A percentile compares a stretch with the other conserved stretches of the same genome.
These are phyloP conservation scores for Epichloe typhina DNA, from an alignment of 2,329 filamentous ascomycete genomes.

Conservation along the genomic window DNA sequence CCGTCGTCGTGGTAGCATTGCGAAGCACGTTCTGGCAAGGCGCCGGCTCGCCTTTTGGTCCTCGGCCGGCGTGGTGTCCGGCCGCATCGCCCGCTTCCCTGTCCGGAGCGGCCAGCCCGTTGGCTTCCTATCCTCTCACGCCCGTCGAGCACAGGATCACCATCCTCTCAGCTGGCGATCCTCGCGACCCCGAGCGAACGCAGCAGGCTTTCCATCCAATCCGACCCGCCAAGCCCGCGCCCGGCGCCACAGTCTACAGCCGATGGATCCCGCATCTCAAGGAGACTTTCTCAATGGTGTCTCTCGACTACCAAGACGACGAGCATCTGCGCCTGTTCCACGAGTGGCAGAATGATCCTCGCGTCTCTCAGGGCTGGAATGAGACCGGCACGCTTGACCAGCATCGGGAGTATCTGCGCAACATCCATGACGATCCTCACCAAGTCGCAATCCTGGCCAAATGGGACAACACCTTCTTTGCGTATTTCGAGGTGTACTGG, in stretches of 20 bases:
- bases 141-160: conserved; percentile 34
- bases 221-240: conserved; percentile 52
- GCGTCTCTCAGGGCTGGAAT: conserved; percentile 64
- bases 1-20: conserved; percentile 29
- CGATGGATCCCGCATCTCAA: conserved; percentile 61
- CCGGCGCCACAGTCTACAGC: conserved; percentile 57
- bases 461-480: conserved; percentile 57
- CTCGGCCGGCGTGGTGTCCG: conserved; percentile 48
- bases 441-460: conserved; percentile 52
- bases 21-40: conserved; percentile 56
- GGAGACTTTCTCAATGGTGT: conserved; percentile 60
- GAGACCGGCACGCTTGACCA: conserved; percentile 61
- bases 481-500: conserved; percentile 72
- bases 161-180: conserved; percentile 24
- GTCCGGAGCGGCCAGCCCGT: conserved; percentile 18
- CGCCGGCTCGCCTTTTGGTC: conserved; percentile 52
- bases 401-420: conserved; percentile 30
- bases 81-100: conserved; percentile 27
- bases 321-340: conserved; percentile 57
- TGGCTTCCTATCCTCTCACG: conserved; percentile 34
- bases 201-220: conserved; percentile 54
- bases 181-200: conserved; percentile 24
- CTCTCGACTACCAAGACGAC: conserved; percentile 48
- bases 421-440: conserved; percentile 54
- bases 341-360: conserved; percentile 67